phyloP scores from a whole-genome alignment of 1,284 basidiomycete genomes.

The Phaffia rhodozyma region DNA sequence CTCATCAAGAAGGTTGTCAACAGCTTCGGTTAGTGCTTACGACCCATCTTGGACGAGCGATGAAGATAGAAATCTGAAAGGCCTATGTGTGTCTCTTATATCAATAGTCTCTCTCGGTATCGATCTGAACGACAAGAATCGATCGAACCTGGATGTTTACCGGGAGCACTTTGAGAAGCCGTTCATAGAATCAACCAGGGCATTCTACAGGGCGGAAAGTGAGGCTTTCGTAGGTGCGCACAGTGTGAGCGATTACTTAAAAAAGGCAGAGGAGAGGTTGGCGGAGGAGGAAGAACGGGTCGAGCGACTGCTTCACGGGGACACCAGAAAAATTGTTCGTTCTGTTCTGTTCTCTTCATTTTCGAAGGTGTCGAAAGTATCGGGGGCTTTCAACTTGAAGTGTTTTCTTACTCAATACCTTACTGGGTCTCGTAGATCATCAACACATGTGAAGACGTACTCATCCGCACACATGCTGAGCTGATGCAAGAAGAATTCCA shows the following conservation, averaged over 20 bases:
- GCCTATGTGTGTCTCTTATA: not conserved
- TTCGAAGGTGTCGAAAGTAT: not conserved
- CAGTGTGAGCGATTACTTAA: constrained; percentile 90
- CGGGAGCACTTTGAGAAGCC: constrained; percentile 78
- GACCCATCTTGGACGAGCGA: not conserved
- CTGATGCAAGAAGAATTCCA: constrained; percentile 95
- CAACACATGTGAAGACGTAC: constrained; percentile 78
- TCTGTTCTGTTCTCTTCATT: not conserved
- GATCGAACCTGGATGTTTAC: constrained; percentile 89
- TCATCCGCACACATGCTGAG: constrained; percentile 77
- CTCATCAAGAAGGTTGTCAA: constrained; percentile 94
- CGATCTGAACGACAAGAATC: constrained; percentile 81
- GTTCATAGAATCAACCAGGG: constrained; percentile 78
- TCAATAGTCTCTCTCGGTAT: constrained; percentile 73
- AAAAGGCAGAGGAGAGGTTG: constrained; percentile 84
- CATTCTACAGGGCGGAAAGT: constrained; percentile 86
- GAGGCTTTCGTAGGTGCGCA: constrained; percentile 80
- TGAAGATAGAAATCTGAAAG: too few relatives aligned
- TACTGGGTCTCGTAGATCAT: constrained; percentile 47
- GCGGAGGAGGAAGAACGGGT: constrained; percentile 93
- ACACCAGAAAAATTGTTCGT: constrained; percentile 59
- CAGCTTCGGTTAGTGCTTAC: constrained; percentile 50
- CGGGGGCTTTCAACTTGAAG: not conserved
- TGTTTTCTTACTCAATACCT: not conserved
- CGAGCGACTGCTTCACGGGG: constrained; percentile 82